Evolutionary conservation across 352 stramenopile genomes (phyloP).

Genomic region (Globisporangium ultimum): DNA sequence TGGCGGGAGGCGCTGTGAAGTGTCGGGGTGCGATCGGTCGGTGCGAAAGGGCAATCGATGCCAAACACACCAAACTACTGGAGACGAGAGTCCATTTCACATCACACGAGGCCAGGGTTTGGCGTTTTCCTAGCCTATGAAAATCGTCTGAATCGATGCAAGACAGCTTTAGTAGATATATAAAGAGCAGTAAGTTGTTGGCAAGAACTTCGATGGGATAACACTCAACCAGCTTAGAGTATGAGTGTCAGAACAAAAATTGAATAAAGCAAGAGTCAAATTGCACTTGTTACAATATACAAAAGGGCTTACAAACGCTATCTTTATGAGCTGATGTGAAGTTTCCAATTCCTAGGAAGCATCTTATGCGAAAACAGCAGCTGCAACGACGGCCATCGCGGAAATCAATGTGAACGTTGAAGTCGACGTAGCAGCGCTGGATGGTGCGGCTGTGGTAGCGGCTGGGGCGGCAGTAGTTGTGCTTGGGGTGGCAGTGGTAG

Average conservation of each 20-base stretch:
- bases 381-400: not conserved
- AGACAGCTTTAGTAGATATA: no score
- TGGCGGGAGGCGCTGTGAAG: conserved; percentile 65
- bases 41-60: conserved; percentile 78
- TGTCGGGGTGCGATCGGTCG: conserved; percentile 50
- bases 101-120: conserved; percentile 33
- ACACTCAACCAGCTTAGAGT: no score
- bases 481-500: not conserved
- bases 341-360: no score
- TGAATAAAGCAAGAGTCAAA: no score
- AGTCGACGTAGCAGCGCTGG: conserved; percentile 1
- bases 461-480: not conserved
- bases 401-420: not conserved
- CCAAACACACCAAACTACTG: conserved; percentile 50
- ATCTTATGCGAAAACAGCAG: conserved; percentile 1
- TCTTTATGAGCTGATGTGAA: no score
- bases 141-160: no score
- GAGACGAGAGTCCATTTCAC: conserved; percentile 33
- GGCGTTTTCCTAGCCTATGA: conserved; percentile 4
- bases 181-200: no score
- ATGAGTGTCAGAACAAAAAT: no score
- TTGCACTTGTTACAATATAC: no score
- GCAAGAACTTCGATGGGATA: no score
- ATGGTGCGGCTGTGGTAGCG: not conserved
- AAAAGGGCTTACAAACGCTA: no score